Percentiles rank a stretch among this genome's conserved stretches.
Evolutionary conservation across 345 rosid genomes (phyloP).

Genomic region (Nasturtium officinale): DNA sequence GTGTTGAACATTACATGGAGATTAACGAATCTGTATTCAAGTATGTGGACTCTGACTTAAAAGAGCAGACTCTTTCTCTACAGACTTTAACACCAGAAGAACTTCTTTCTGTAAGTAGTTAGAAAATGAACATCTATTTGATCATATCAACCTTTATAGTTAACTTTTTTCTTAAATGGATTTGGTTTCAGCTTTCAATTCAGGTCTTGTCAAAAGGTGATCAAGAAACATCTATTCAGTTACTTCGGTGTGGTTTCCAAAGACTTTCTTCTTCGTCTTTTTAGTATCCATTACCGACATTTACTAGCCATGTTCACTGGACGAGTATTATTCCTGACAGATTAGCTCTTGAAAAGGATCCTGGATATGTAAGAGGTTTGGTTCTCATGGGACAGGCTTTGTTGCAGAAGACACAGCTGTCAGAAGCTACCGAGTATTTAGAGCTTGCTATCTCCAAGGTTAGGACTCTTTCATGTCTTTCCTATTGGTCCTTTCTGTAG

Average conservation of each 20-base stretch:
- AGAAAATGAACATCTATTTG: conserved; percentile 13
- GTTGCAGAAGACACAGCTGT: conserved; percentile 53
- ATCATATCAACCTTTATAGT: conserved; percentile 13
- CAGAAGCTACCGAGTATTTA: conserved; percentile 64
- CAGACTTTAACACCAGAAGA: conserved; percentile 60
- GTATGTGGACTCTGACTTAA: conserved; percentile 43
- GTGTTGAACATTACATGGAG: conserved; percentile 35
- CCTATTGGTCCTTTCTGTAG: neutral
- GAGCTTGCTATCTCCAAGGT: conserved; percentile 88
- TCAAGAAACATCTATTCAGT: conserved; percentile 54
- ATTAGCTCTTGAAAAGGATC: conserved; percentile 79
- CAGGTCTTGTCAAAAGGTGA: conserved; percentile 58
- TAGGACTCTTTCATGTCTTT: conserved; percentile 19
- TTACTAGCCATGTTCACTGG: conserved; percentile 23
- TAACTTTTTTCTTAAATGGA: conserved; percentile 16
- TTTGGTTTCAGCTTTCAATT: conserved; percentile 68
- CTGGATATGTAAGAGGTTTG: conserved; percentile 60
- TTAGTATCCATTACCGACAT: neutral
- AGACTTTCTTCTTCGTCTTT: conserved; percentile 3
- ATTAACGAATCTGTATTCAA: conserved; percentile 34
- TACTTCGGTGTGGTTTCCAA: conserved; percentile 54
- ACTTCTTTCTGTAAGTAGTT: conserved; percentile 63
- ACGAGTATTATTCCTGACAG: conserved; percentile 47
- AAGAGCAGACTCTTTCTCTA: conserved; percentile 39
- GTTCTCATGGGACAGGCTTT: conserved; percentile 74